Evolutionary conservation across 306 rosid genomes (phyloP).

Genomic region (Corylus heterophylla): DNA sequence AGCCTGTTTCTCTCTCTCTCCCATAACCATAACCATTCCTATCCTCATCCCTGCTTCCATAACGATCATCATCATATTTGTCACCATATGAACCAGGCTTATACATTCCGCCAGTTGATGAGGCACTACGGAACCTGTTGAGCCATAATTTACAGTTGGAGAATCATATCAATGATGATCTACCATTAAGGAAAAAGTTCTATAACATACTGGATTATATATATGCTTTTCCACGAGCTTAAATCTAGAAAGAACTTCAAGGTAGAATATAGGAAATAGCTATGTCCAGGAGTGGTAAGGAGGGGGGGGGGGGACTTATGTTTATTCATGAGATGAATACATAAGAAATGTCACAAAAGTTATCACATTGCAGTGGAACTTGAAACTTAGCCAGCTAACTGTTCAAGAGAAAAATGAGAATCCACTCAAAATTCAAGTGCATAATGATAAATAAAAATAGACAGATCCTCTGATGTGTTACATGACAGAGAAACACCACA

Average conservation of each 20-base stretch:
- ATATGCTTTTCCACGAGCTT: not conserved
- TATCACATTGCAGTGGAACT: not conserved
- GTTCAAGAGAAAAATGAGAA: not conserved
- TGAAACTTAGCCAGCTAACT: not conserved
- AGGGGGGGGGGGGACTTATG: not conserved
- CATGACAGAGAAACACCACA: not conserved
- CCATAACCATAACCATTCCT: conserved; percentile 71
- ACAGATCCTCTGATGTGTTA: not conserved
- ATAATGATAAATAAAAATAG: not conserved
- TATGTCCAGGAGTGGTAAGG: not conserved
- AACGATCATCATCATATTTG: conserved; percentile 77
- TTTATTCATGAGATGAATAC: not conserved
- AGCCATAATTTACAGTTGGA: conserved; percentile 20
- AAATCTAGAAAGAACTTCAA: not conserved
- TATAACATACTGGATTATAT: not conserved
- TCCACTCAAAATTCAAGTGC: not conserved
- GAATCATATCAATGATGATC: not conserved
- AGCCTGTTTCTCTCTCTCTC: conserved; percentile 79
- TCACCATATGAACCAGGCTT: conserved; percentile 78
- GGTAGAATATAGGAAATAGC: not conserved
- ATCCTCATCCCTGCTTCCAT: conserved; percentile 71
- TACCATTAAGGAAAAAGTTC: not conserved
- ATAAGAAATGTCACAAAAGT: not conserved
- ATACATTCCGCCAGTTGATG: conserved; percentile 73
- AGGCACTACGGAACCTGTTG: conserved; percentile 71